A percentile compares a stretch with the other conserved stretches of the same genome.
Evolutionary conservation across 768 basidiomycete species (phyloP).

Genomic region (Macrolepiota fuliginosa): DNA sequence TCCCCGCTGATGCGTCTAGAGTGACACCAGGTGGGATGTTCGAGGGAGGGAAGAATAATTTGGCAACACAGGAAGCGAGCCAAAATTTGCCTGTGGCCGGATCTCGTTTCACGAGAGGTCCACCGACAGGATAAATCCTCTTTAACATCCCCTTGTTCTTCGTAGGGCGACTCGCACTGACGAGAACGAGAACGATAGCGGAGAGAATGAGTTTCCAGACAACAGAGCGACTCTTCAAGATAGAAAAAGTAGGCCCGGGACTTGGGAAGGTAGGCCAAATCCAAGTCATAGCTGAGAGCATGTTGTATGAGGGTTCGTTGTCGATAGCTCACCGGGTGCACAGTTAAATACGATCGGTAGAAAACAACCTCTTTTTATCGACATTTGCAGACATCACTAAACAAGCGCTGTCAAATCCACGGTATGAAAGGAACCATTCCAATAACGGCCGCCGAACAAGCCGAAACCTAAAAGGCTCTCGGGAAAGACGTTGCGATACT

Average conservation of each 20-base stretch:
- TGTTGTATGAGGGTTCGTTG: no score
- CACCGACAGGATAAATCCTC: background rate
- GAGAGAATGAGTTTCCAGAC: background rate
- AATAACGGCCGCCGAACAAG: background rate
- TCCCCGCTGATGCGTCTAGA: background rate
- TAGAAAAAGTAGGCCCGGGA: no score
- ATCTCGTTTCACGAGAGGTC: background rate
- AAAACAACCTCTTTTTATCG: no score
- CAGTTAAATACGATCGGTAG: no score
- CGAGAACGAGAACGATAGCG: background rate
- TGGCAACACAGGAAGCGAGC: background rate
- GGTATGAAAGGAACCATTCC: background rate
- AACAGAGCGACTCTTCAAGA: no score
- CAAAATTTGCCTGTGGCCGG: background rate
- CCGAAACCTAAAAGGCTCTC: background rate
- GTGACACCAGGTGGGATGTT: background rate
- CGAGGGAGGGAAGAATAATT: background rate
- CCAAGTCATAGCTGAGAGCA: no score
- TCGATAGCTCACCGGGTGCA: no score
- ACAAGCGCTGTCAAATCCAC: background rate
- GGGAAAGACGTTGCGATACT: background rate
- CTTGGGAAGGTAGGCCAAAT: no score
- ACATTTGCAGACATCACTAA: no score
- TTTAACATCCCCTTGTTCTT: background rate
- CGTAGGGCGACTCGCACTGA: background rate